A percentile compares a stretch with the other conserved stretches of the same genome.
Conservation (phyloP, 2,329 filamentous ascomycete species). For the Fusarium aywerte region DNA sequence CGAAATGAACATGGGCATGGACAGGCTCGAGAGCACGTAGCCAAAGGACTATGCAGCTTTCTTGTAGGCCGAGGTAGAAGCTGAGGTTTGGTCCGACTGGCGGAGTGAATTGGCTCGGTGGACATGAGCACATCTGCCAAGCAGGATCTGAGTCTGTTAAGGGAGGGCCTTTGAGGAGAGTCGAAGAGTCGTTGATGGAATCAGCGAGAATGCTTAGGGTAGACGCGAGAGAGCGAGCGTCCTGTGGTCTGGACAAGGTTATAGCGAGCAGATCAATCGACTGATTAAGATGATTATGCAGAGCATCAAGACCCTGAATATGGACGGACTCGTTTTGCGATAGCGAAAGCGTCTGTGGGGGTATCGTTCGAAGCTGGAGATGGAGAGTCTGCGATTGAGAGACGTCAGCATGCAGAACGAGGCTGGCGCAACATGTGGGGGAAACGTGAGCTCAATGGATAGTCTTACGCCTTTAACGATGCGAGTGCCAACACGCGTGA, state of each 20-base stretch:
- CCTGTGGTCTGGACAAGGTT: slow-evolving; percentile 71
- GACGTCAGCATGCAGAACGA: slow-evolving; percentile 18
- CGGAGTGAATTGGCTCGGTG: slow-evolving; percentile 57
- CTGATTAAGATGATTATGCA: slow-evolving; percentile 82
- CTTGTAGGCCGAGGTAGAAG: slow-evolving; percentile 76
- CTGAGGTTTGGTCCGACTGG: slow-evolving; percentile 71
- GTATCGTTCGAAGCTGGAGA: slow-evolving; percentile 77
- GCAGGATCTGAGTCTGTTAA: slow-evolving; percentile 53
- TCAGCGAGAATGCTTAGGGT: slow-evolving; percentile 67
- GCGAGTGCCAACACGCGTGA: slow-evolving; percentile 89
- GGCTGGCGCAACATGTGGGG: background rate
- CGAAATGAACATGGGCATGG: slow-evolving; percentile 68
- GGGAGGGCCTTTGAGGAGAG: slow-evolving; percentile 66
- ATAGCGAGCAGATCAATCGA: slow-evolving; percentile 85
- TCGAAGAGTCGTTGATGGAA: slow-evolving; percentile 62
- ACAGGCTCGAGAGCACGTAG: slow-evolving; percentile 76
- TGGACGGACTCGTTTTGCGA: slow-evolving; percentile 62
- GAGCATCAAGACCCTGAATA: slow-evolving; percentile 75
- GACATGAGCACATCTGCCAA: slow-evolving; percentile 59
- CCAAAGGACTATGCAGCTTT: slow-evolving; percentile 75
- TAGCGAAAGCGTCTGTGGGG: slow-evolving; percentile 61
- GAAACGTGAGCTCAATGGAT: slow-evolving; percentile 34
- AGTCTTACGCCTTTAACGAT: slow-evolving; percentile 85
- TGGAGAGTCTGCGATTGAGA: slow-evolving; percentile 70
- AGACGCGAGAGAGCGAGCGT: slow-evolving; percentile 64